Evolutionary conservation across 768 basidiomycete species (phyloP).

Genomic region (Rhodotorula babjevae): DNA sequence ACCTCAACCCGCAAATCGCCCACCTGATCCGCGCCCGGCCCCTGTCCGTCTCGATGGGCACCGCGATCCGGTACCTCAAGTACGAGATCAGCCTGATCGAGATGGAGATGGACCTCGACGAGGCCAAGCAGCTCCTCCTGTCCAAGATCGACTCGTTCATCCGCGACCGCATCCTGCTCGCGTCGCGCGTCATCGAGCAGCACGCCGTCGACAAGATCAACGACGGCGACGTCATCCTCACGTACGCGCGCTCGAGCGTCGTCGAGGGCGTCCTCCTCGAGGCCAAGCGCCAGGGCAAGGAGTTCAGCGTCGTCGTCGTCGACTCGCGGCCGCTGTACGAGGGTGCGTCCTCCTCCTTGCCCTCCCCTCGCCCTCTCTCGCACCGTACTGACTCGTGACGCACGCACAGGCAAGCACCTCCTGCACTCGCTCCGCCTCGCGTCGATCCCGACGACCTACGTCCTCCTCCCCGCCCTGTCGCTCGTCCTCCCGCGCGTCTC

Average conservation of each 20-base stretch:
- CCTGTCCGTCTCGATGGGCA: slow-evolving; percentile 90
- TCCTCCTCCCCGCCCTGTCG: slow-evolving; percentile 78
- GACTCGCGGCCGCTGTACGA: slow-evolving; percentile 93
- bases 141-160: slow-evolving; percentile 87
- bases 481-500: slow-evolving; percentile 74
- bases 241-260: slow-evolving; percentile 89
- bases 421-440: slow-evolving; percentile 64
- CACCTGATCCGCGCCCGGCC: slow-evolving; percentile 81
- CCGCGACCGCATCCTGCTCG: slow-evolving; percentile 84
- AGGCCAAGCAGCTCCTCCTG: slow-evolving; percentile 85
- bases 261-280: slow-evolving; percentile 82
- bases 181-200: slow-evolving; percentile 87
- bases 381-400: not conserved
- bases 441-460: slow-evolving; percentile 79
- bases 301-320: slow-evolving; percentile 84
- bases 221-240: slow-evolving; percentile 84
- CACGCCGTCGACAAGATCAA: slow-evolving; percentile 88
- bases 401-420: slow-evolving; percentile 66
- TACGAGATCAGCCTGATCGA: slow-evolving; percentile 87
- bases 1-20: slow-evolving; percentile 87
- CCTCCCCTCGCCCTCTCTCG: not conserved
- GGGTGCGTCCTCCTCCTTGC: slow-evolving; percentile 52
- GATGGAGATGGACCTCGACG: slow-evolving; percentile 89
- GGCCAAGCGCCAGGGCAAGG: slow-evolving; percentile 67
- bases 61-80: slow-evolving; percentile 89